Percentiles rank a stretch among this genome's conserved stretches.
phyloP scores from a whole-genome alignment of 1,139 yeast genomes.

The Sugiyamaella pinicola region DNA sequence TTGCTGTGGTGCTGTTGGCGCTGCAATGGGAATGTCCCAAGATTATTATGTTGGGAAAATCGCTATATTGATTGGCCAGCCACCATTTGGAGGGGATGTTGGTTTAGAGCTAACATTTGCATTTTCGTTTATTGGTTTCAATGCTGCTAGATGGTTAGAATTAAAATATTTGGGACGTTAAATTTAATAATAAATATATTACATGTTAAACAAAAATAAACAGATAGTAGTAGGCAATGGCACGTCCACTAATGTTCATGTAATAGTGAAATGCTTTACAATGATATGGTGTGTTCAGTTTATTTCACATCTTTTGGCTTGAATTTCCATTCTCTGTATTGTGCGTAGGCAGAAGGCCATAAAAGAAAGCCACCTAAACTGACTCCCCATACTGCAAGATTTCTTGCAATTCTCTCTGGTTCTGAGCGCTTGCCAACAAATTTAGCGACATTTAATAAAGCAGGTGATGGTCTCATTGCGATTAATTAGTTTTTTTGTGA shows the following conservation, averaged over 20 bases:
- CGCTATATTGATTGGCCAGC: constrained; percentile 59
- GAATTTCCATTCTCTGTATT: constrained; percentile 6
- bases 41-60: constrained; percentile 77
- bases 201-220: not conserved
- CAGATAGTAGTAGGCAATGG: not conserved
- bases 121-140: constrained; percentile 68
- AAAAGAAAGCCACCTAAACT: constrained; percentile 8
- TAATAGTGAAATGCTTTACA: not conserved
- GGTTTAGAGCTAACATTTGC: constrained; percentile 78
- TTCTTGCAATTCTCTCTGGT: constrained; percentile 14
- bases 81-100: constrained; percentile 70
- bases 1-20: constrained; percentile 83
- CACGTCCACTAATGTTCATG: not conserved
- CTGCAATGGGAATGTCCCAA: constrained; percentile 83
- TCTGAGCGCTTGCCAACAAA: constrained; percentile 3
- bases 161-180: constrained; percentile 35
- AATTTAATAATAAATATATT: not conserved
- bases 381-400: constrained; percentile 12
- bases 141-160: constrained; percentile 67
- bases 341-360: constrained; percentile 10
- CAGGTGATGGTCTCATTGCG: constrained; percentile 13
- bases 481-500: not conserved
- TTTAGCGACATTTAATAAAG: not conserved
- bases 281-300: not conserved
- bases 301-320: constrained; percentile 6